These are phyloP conservation scores for Wickerhamomyces chaumierensis DNA, from an alignment of 805 yeast genomes.

Conservation along the genomic window DNA sequence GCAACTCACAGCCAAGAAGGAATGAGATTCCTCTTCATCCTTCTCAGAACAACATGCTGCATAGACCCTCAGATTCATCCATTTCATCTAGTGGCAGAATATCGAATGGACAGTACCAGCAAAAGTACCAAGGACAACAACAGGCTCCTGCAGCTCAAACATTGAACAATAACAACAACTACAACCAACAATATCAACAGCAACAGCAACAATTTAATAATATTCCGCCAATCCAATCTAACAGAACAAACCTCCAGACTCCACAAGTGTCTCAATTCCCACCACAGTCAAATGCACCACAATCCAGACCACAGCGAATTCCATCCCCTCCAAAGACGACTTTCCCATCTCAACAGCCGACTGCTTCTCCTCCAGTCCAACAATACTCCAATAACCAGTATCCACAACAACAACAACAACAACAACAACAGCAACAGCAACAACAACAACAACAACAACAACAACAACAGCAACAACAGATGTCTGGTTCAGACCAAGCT, in stretches of 20 bases:
- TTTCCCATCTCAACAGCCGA: conserved; percentile 1
- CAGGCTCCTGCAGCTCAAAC: background rate
- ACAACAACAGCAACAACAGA: conserved; percentile 4
- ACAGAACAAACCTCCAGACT: conserved; percentile 1
- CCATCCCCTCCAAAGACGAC: background rate
- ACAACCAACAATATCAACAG: background rate
- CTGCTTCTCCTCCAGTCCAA: background rate
- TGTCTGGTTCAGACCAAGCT: conserved; percentile 6
- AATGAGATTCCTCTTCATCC: conserved; percentile 6
- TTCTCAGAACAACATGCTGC: conserved; percentile 1
- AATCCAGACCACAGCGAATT: background rate
- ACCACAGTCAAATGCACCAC: background rate
- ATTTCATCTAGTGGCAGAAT: background rate
- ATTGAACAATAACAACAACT: too few relatives aligned
- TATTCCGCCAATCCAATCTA: conserved; percentile 1
- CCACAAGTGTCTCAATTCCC: background rate
- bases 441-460: too few relatives aligned
- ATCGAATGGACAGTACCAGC: background rate
- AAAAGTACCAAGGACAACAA: conserved; percentile 1
- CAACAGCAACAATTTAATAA: conserved; percentile 3
- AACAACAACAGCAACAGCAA: conserved; percentile 5
- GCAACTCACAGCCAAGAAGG: conserved; percentile 1
- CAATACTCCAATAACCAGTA: background rate
- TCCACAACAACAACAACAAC: conserved; percentile 1
- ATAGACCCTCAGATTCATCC: conserved; percentile 1